phyloP scores from a whole-genome alignment of 2,329 filamentous ascomycete species.

The Fusarium pilosicola region DNA sequence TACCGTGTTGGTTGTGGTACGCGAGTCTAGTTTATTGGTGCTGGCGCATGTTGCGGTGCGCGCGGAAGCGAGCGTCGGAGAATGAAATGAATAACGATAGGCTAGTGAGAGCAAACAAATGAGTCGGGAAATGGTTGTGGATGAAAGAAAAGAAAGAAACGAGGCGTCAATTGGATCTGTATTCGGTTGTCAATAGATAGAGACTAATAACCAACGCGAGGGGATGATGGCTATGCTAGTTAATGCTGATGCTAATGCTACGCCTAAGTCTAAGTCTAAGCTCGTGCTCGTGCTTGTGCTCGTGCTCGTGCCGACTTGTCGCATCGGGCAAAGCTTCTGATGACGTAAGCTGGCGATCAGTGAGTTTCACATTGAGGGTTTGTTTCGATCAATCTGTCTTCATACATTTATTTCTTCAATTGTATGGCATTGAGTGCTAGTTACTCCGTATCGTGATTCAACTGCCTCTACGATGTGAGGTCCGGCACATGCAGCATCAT shows the following conservation, averaged over 20 bases:
- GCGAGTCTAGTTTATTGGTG: constrained; percentile 13
- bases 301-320: constrained; percentile 30
- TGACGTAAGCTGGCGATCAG: constrained; percentile 37
- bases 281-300: constrained; percentile 8
- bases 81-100: constrained; percentile 12
- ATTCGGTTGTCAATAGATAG: constrained; percentile 44
- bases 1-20: neutral
- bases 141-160: constrained; percentile 10
- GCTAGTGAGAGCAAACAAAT: constrained; percentile 14
- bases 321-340: constrained; percentile 32
- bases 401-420: neutral
- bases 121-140: neutral
- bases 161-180: constrained; percentile 27
- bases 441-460: no score
- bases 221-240: constrained; percentile 1
- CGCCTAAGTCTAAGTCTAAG: neutral
- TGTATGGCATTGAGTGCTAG: neutral
- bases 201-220: constrained; percentile 12
- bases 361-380: neutral
- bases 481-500: neutral
- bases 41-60: constrained; percentile 34
- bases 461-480: neutral
- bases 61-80: constrained; percentile 10
- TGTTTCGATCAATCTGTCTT: neutral
- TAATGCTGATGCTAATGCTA: neutral